Percentiles rank a stretch among this genome's conserved stretches.
Conservation (phyloP, 768 basidiomycete genomes). For the Leccinum disarticulatum region DNA sequence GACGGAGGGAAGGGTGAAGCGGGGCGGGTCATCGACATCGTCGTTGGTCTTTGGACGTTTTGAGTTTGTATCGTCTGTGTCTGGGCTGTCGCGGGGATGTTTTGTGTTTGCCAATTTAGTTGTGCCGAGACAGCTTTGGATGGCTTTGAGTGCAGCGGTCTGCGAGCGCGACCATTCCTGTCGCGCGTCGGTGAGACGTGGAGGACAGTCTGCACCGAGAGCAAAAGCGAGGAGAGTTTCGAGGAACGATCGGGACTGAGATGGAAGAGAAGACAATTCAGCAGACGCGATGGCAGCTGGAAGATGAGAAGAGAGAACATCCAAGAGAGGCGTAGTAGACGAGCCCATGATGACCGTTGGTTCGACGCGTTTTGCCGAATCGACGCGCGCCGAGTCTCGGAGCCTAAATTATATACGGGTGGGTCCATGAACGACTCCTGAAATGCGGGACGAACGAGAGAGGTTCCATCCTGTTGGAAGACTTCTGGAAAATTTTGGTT, state of each 20-base stretch:
- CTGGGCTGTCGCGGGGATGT: constrained; percentile 23
- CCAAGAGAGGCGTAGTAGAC: constrained; percentile 27
- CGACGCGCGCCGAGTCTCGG: too few relatives aligned
- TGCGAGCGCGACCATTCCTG: constrained; percentile 28
- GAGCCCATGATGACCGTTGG: neutral
- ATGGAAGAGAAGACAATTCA: constrained; percentile 4
- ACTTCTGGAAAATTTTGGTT: too few relatives aligned
- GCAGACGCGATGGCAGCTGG: constrained; percentile 11
- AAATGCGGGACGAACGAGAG: too few relatives aligned
- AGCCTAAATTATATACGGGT: too few relatives aligned
- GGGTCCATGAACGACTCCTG: too few relatives aligned
- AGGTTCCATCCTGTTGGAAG: too few relatives aligned
- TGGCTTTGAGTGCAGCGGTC: constrained; percentile 21
- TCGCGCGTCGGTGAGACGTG: constrained; percentile 10
- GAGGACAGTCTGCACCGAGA: constrained; percentile 29
- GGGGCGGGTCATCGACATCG: constrained; percentile 40
- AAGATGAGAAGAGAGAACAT: constrained; percentile 21
- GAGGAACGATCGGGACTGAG: constrained; percentile 8
- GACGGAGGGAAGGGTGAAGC: constrained; percentile 61
- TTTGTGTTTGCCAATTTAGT: constrained; percentile 15
- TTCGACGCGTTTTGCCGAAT: too few relatives aligned
- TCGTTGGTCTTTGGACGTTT: constrained; percentile 24
- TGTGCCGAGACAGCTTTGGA: constrained; percentile 11
- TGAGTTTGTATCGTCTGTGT: constrained; percentile 8
- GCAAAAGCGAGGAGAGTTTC: constrained; percentile 33